Evolutionary conservation across 2,329 filamentous ascomycete genomes (phyloP), one percentile per base, ranked within the genome.

Genomic region (Alternaria longipes): DNA sequence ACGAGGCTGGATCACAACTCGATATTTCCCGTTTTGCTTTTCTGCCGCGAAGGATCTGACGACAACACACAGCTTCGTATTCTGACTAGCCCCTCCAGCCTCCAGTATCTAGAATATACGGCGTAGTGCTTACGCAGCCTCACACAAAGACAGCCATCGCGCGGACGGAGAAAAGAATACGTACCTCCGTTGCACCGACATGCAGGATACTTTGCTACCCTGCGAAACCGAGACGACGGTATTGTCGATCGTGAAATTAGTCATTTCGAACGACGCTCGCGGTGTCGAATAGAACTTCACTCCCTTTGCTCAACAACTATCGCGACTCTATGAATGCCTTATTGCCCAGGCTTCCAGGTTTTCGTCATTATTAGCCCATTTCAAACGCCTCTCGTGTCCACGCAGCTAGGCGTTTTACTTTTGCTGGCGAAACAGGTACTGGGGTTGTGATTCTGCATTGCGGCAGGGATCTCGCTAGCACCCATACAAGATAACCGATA

Each of bases 381-480:
- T 28, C 36, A 41, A 22, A 41, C 49, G 26, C 45, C 38, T 44
- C 42, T 54, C 46, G 56, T 55, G 45, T 58, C 34, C 38, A 32
- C 52, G 41, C 42, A 53, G 20, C 38, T 56, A 34, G 58, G 45
- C 36, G 63, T 68, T 69, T 69, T 68, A 60, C 64, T 55, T 70
- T 67, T 58, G 49, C 50, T 55, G 28, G 38, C 63, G 50, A 64
- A 64, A 57, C 65, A 69, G 62, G 68, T 52, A 58, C 67, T 62
- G 62, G 65, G 62, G 56, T 54, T 34, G 40, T 46, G 45, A 20
- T 58, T 9, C 45, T 50, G 57, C 59, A 36, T 36, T 50, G 59
- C 22, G 56, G 58, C 74, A 75, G 62, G 74, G 73, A 68, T 74
- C 46, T 64, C 62, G 64, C 69, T 68, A 70, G 64, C 56, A 38